A percentile compares a stretch with the other conserved stretches of the same genome.
Conservation (phyloP, 768 basidiomycete species). For the Glaciozyma martinii region DNA sequence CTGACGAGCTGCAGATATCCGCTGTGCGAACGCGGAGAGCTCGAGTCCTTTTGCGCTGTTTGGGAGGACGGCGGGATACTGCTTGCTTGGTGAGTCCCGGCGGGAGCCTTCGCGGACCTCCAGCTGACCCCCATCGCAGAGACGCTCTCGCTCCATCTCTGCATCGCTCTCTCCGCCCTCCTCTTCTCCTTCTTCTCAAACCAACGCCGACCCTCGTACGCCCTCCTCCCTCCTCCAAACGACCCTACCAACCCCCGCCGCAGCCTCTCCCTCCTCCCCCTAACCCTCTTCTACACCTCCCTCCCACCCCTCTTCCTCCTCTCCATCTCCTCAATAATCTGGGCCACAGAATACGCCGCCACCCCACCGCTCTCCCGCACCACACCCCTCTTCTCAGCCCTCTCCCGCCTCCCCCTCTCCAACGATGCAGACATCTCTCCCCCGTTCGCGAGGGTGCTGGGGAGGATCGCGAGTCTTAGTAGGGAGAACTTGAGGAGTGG, state of each 20-base stretch:
- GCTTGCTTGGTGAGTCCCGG: conserved; percentile 9
- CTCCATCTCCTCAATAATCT: conserved; percentile 14
- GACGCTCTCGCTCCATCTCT: conserved; percentile 4
- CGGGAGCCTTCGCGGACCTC: neutral
- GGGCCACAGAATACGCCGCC: conserved; percentile 18
- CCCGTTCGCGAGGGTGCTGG: neutral
- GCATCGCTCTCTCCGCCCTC: neutral
- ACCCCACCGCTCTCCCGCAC: neutral
- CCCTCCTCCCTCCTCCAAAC: neutral
- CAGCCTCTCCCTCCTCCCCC: neutral
- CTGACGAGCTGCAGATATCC: conserved; percentile 9
- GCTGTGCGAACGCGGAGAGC: neutral
- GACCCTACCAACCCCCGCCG: conserved; percentile 6
- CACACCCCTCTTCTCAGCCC: neutral
- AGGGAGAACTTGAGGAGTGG: neutral
- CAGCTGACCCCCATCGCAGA: neutral
- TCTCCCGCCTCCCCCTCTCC: neutral
- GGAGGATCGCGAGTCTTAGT: neutral
- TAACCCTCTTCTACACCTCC: neutral
- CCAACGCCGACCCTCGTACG: neutral
- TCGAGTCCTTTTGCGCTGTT: conserved; percentile 2
- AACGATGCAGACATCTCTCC: neutral
- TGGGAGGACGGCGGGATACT: conserved; percentile 4
- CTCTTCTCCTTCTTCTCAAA: neutral
- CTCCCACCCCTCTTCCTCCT: conserved; percentile 16